Base-by-base conservation (phyloP, 331 rosid genomes). In the Saraca asoca region DNA sequence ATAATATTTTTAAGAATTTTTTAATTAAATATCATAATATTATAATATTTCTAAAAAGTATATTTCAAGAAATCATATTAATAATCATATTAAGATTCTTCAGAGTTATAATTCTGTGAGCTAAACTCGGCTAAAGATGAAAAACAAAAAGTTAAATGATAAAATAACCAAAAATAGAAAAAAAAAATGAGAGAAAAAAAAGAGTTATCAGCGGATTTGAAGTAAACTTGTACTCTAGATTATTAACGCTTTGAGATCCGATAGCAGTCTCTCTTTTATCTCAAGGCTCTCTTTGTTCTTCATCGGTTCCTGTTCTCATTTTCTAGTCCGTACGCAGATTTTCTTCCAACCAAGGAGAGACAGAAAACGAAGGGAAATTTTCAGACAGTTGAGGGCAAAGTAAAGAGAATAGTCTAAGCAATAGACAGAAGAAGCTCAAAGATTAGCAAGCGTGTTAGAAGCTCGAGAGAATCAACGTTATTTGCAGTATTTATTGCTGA, bases 181-280 rank as follows among this genome's bases (percentile, higher is more conserved):
- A n/a, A 58, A 54, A 8, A 6, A 11, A 52, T 11, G 49, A 64
- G 19, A 29, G 0, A 6, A 7, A 18, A 56, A 39, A 42, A 11
- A 33, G 5, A 12, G 17, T 42, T 51, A 73, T 37, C 64, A 12
- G 12, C 92, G 99, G 97, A 94, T 59, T 77, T 75, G 78, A 80
- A 78, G 51, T 2, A 13, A n/a, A 66, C 62, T 76, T 83, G 62
- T 38, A 87, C 79, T 68, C 5, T 17, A 41, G 79, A 64, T 77
- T 38, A 59, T 51, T 34, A 58, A 35, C 12, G 9, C 58, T 73
- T 84, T 88, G 91, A 86, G 83, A 72, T 94, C 99, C 99, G 93
- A 66, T 64, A 20, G 85, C 59, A 53, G 71, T 66, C 75, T 71
- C 42, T 75, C 80, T 82, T 80, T 66, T 49, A 73, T 68, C 81